Percentiles rank a stretch among this genome's conserved stretches.
phyloP scores from a whole-genome alignment of 805 yeast species.

The Monosporozyma siamensis region DNA sequence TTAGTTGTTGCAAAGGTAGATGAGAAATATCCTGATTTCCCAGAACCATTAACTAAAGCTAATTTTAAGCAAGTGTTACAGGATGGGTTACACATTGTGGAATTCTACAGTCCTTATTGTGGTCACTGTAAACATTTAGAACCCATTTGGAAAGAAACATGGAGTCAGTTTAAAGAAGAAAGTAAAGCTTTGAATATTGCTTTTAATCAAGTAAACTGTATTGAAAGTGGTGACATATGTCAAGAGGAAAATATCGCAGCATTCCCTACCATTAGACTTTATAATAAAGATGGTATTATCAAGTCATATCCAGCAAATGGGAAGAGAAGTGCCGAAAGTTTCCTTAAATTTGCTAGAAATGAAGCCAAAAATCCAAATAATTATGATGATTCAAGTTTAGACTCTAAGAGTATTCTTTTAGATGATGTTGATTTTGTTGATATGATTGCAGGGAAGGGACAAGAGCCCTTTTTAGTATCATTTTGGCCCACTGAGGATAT shows the following conservation, averaged over 20 bases:
- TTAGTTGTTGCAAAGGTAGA: conserved; percentile 1
- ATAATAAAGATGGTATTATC: conserved; percentile 45
- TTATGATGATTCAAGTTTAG: conserved; percentile 30
- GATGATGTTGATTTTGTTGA: conserved; percentile 37
- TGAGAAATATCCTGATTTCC: conserved; percentile 26
- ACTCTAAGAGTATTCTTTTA: conserved; percentile 35
- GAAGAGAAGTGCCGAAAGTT: conserved; percentile 39
- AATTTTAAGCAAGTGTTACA: conserved; percentile 43
- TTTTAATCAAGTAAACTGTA: conserved; percentile 77
- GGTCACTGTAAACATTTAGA: conserved; percentile 69
- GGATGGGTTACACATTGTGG: conserved; percentile 62
- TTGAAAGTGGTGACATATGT: conserved; percentile 81
- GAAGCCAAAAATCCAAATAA: conserved; percentile 40
- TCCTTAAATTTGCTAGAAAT: conserved; percentile 46
- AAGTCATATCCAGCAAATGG: conserved; percentile 40
- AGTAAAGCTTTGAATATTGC: conserved; percentile 36
- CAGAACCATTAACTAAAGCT: conserved; percentile 41
- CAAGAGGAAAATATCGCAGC: conserved; percentile 47
- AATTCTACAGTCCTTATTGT: conserved; percentile 87
- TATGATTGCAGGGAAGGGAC: conserved; percentile 42
- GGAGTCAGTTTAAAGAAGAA: conserved; percentile 38
- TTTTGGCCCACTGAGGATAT: conserved; percentile 54
- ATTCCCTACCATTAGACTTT: conserved; percentile 69
- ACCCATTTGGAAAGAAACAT: conserved; percentile 74
- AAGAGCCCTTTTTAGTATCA: conserved; percentile 47